Conservation (phyloP, 805 yeast species). For the Spathaspora boniae region DNA sequence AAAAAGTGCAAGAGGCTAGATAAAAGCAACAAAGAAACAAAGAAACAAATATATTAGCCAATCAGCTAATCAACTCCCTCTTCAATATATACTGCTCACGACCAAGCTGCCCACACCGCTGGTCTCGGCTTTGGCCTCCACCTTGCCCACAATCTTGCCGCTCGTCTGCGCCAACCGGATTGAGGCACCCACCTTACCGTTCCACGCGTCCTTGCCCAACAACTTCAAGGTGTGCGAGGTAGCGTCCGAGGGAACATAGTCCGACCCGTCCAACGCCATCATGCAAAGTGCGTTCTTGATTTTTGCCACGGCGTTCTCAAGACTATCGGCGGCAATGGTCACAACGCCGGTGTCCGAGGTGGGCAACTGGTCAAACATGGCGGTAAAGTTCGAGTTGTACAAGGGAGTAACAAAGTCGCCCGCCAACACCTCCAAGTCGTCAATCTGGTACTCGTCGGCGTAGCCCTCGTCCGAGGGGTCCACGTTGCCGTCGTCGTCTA, state of each 20-base stretch:
- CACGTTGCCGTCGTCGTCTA: conserved; percentile 65
- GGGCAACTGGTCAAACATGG: conserved; percentile 68
- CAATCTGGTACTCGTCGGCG: conserved; percentile 91
- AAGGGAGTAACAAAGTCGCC: conserved; percentile 84
- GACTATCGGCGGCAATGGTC: conserved; percentile 47
- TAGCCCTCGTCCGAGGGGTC: conserved; percentile 74
- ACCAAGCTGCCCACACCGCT: conserved; percentile 49
- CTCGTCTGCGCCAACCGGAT: conserved; percentile 50
- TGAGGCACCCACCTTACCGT: conserved; percentile 51
- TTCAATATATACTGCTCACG: conserved; percentile 35
- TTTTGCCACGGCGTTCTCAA: conserved; percentile 45
- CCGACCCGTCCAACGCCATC: conserved; percentile 70
- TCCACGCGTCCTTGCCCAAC: conserved; percentile 71
- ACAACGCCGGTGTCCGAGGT: conserved; percentile 61
- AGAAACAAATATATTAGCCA: too few relatives aligned
- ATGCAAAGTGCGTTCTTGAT: conserved; percentile 47
- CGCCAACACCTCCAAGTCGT: conserved; percentile 65
- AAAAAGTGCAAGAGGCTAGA: too few relatives aligned
- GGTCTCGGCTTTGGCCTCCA: conserved; percentile 49
- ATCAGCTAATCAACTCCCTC: not conserved
- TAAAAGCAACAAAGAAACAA: too few relatives aligned
- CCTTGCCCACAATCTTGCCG: conserved; percentile 58
- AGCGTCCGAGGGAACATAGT: conserved; percentile 55
- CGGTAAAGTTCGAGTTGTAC: conserved; percentile 71
- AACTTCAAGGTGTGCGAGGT: conserved; percentile 72